Evolutionary conservation across 148 eudicot genomes (phyloP), one percentile per base, ranked within the genome.

Genomic region (Arctostaphylos glauca): DNA sequence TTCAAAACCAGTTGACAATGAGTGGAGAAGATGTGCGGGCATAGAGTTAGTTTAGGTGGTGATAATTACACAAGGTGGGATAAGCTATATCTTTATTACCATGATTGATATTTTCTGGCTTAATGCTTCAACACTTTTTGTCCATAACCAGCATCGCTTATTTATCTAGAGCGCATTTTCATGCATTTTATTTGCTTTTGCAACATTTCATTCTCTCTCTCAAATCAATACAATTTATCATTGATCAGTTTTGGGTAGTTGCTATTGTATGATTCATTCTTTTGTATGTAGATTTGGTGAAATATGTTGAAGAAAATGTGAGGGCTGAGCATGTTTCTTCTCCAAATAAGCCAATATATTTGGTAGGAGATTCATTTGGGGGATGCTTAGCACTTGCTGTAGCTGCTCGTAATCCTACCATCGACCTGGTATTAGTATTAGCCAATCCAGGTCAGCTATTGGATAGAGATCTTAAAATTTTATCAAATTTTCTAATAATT

Each of bases 291-390:
- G 99, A 83, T 18, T 78, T 96, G 89, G 97, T 96, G 88, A 87
- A 87, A 77, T 85, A 89, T 76, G 98, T 94, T 12, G 96, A 86
- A 84, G 81, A 85, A 86, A 85, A 91, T 60, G 87, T 96, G 86
- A 90, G 90, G 87, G 62, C 76, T 60, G 93, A 94, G 82, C 94
- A 92, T 89, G 87, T 87, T 81, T 85, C 82, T 54, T 87, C 88
- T 81, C 98, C 98, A 74, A 86, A 85, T 67, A 96, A 91, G 86
- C 99, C 99, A 73, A 93, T 96, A 55, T 96, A 96, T 90, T 80
- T 96, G 80, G 92, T 96, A 31, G 98, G 99, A 70, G 99, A 94
- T 90, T 96, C 99, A 21, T 86, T 96, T 74, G 99, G 99, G 80
- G 98, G 98, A 74, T 88, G 95, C 86, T 88, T 96, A 75, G 98